phyloP scores from a whole-genome alignment of 345 rosid genomes.

The Angophora floribunda region DNA sequence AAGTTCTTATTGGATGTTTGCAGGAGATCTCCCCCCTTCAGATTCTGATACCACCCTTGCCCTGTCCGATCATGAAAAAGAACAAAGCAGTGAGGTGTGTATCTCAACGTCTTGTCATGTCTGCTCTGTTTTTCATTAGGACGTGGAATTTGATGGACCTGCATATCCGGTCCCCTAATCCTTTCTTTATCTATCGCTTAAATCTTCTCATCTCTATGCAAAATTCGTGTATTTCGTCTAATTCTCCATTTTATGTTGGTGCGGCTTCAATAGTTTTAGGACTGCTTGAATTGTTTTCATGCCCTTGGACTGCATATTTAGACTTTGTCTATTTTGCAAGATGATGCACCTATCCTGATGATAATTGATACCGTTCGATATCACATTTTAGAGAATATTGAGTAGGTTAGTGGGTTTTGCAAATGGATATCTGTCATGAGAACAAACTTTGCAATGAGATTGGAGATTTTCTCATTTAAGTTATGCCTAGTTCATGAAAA shows the following conservation, averaged over 20 bases:
- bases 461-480: too few species aligned
- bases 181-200: not conserved
- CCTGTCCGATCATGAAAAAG: constrained; percentile 32
- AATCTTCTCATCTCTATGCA: not conserved
- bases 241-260: not conserved
- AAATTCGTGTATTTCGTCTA: not conserved
- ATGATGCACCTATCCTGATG: not conserved
- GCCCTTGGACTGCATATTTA: not conserved
- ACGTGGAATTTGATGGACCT: not conserved
- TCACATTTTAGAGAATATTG: too few species aligned
- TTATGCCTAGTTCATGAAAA: fast-evolving
- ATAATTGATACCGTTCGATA: too few species aligned
- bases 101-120: not conserved
- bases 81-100: not conserved
- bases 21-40: constrained; percentile 80
- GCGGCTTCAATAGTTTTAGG: not conserved
- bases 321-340: fast-evolving
- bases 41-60: constrained; percentile 92
- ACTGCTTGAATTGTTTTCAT: not conserved
- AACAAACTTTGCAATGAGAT: too few species aligned
- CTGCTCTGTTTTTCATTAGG: not conserved
- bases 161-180: not conserved
- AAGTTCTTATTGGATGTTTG: constrained; percentile 1
- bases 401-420: not conserved
- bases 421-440: not conserved